Conservation (phyloP, 164 flowering plant species). For the Tetracentron sinense region DNA sequence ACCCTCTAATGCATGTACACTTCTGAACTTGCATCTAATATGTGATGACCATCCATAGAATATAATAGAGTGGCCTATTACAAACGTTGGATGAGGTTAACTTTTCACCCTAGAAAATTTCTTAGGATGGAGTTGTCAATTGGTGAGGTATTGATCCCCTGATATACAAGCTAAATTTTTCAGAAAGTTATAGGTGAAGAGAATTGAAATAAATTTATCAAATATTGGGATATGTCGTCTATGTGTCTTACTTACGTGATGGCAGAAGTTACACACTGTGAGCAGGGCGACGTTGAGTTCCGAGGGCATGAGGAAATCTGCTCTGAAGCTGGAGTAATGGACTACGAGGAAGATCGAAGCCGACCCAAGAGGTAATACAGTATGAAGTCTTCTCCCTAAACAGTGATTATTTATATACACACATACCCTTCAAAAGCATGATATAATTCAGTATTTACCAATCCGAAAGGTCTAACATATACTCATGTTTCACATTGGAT, state of each 20-base stretch:
- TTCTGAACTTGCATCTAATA: too few species aligned
- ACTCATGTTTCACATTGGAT: too few species aligned
- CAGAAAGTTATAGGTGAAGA: neutral
- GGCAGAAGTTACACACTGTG: constrained; percentile 96
- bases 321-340: constrained; percentile 94
- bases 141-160: too few species aligned
- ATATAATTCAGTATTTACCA: too few species aligned
- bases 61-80: too few species aligned
- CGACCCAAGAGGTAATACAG: constrained; percentile 76
- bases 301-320: constrained; percentile 81
- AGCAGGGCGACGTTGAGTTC: constrained; percentile 83
- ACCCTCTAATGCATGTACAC: too few species aligned
- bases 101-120: too few species aligned
- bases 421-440: neutral
- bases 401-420: neutral
- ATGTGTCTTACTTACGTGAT: constrained; percentile 95
- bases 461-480: too few species aligned
- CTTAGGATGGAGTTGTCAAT: too few species aligned
- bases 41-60: too few species aligned
- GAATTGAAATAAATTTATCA: constrained; percentile 15
- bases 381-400: neutral
- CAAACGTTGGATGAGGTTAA: too few species aligned
- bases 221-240: constrained; percentile 61
- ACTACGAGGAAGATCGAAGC: constrained; percentile 78
- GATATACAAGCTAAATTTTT: too few species aligned